phyloP scores from a whole-genome alignment of 75 land plant species.

The Picea glauca region DNA sequence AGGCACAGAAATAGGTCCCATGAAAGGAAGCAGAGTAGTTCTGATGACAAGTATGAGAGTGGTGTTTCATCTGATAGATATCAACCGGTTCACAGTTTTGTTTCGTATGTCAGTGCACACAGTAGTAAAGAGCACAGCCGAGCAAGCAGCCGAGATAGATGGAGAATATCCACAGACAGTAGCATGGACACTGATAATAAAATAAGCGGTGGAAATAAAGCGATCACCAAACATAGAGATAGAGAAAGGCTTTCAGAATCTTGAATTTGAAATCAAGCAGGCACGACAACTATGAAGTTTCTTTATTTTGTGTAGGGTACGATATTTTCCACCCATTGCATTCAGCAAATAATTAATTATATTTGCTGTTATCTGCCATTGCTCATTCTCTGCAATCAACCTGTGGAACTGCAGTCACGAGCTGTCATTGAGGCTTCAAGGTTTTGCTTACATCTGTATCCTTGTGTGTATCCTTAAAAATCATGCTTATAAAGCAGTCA shows the following conservation, averaged over 20 bases:
- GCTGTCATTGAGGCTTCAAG: constrained; percentile 31
- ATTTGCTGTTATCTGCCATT: neutral
- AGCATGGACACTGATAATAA: too few relatives aligned
- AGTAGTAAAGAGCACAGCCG: neutral
- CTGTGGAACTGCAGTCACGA: constrained; percentile 33
- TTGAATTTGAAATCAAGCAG: neutral
- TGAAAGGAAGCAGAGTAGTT: neutral
- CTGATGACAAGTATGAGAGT: constrained; percentile 52
- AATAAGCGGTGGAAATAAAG: neutral
- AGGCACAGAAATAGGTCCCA: constrained; percentile 9
- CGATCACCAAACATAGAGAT: neutral
- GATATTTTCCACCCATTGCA: neutral
- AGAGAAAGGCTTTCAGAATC: neutral
- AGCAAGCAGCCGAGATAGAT: constrained; percentile 1
- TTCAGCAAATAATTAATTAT: neutral
- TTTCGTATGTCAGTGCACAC: neutral
- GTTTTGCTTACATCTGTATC: constrained; percentile 39
- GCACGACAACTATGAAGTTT: neutral
- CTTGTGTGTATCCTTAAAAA: constrained; percentile 58
- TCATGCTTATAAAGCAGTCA: neutral
- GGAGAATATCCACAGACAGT: neutral
- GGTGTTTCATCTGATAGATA: constrained; percentile 19
- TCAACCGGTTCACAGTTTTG: neutral
- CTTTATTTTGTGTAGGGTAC: neutral
- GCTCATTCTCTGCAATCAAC: constrained; percentile 8